Conservation (phyloP, 257 asterid species). For the Dorcoceras hygrometricum region DNA sequence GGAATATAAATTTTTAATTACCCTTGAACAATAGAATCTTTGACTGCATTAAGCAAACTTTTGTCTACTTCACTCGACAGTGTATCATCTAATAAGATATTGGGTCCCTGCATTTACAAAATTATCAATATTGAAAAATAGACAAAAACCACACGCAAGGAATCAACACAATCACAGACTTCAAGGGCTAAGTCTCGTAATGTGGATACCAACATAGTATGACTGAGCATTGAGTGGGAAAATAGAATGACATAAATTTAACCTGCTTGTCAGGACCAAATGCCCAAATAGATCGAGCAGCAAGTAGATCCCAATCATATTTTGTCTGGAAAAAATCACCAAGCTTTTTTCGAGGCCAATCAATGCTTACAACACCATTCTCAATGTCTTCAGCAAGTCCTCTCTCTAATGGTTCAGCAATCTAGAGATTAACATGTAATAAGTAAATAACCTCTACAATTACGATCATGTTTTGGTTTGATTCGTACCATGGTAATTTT, state of each 20-base stretch:
- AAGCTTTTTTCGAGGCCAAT: constrained; percentile 86
- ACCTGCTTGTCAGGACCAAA: constrained; percentile 99
- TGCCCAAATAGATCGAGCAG: constrained; percentile 99
- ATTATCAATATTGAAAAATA: constrained; percentile 7
- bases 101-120: constrained; percentile 69
- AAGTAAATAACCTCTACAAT: constrained; percentile 16
- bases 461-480: neutral
- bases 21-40: constrained; percentile 98
- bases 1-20: constrained; percentile 26
- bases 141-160: neutral
- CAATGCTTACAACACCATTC: constrained; percentile 82
- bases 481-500: constrained; percentile 90
- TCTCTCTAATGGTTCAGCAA: constrained; percentile 97
- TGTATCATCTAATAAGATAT: constrained; percentile 89
- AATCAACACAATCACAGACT: constrained; percentile 21
- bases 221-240: constrained; percentile 7
- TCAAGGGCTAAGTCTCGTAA: neutral
- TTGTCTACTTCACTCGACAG: constrained; percentile 95
- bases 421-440: constrained; percentile 39
- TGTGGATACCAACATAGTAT: constrained; percentile 8
- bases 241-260: constrained; percentile 4
- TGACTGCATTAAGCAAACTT: constrained; percentile 76
- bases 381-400: constrained; percentile 99
- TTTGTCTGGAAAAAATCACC: constrained; percentile 90
- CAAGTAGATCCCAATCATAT: constrained; percentile 98